phyloP scores from a whole-genome alignment of 202 grass and related monocot species.

The Zoysia matrella region DNA sequence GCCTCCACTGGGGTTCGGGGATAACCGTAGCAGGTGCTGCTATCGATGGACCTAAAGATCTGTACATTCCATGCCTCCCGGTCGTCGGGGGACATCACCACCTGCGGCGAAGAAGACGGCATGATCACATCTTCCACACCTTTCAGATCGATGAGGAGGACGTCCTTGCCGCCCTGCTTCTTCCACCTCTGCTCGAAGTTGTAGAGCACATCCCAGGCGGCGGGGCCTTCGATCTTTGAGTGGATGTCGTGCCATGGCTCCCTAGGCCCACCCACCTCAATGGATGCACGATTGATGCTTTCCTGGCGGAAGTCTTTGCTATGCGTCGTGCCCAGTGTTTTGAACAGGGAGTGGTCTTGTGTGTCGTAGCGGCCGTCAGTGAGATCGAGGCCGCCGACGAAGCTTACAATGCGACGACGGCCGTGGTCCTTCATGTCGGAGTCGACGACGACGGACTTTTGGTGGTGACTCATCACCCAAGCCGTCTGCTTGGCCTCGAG shows the following conservation, averaged over 20 bases:
- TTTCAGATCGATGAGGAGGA: not conserved
- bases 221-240: constrained; percentile 53
- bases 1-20: not conserved
- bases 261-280: not conserved
- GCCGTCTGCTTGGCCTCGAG: not conserved
- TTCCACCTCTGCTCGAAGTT: constrained; percentile 75
- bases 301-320: not conserved
- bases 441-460: not conserved
- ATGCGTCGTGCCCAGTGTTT: not conserved
- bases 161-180: constrained; percentile 43
- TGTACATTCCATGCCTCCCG: not conserved
- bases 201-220: not conserved
- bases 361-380: constrained; percentile 8
- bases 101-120: not conserved
- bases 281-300: not conserved
- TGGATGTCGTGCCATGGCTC: constrained; percentile 54
- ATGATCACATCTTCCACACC: not conserved
- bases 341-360: not conserved
- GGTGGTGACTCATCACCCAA: not conserved
- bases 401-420: not conserved
- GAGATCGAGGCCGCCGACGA: constrained; percentile 12
- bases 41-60: not conserved
- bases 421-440: too few relatives aligned
- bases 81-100: not conserved
- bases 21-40: not conserved